phyloP scores from a whole-genome alignment of 306 rosid species.

The Vicia sativa region DNA sequence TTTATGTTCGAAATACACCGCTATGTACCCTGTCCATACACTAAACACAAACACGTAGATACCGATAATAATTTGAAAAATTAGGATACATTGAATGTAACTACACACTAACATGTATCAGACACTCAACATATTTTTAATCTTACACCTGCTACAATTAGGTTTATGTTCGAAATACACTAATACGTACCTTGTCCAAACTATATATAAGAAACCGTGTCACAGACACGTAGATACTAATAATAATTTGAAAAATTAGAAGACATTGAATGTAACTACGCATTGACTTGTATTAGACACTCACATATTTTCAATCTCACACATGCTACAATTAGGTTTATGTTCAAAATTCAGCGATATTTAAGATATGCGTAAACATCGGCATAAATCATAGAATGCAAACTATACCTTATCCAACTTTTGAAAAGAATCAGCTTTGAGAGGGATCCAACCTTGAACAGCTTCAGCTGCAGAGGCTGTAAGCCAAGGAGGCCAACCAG shows the following conservation, averaged over 20 bases:
- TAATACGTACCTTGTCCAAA: slow-evolving; percentile 97
- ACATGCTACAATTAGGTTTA: not conserved
- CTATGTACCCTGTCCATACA: too few species aligned
- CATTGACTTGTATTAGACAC: too few species aligned
- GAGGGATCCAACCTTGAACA: slow-evolving; percentile 92
- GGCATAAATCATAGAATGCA: not conserved
- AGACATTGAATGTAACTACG: not conserved
- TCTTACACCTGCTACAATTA: not conserved
- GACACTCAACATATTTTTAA: too few species aligned
- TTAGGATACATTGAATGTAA: not conserved
- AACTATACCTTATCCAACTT: slow-evolving; percentile 81
- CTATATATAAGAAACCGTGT: slow-evolving; percentile 20
- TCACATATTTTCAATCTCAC: not conserved
- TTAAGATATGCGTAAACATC: not conserved
- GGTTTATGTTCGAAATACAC: not conserved
- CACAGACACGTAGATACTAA: not conserved
- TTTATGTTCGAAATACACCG: not conserved
- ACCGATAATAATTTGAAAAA: not conserved
- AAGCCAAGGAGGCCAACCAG: slow-evolving; percentile 99
- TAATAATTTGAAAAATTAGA: not conserved
- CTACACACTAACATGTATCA: not conserved
- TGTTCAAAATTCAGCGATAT: not conserved
- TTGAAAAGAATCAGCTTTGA: slow-evolving; percentile 84
- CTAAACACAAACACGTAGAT: not conserved
- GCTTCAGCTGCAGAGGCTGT: slow-evolving; percentile 80